Base-by-base conservation (phyloP, 73 alveolate species). In the Paramecium sonneborni region DNA sequence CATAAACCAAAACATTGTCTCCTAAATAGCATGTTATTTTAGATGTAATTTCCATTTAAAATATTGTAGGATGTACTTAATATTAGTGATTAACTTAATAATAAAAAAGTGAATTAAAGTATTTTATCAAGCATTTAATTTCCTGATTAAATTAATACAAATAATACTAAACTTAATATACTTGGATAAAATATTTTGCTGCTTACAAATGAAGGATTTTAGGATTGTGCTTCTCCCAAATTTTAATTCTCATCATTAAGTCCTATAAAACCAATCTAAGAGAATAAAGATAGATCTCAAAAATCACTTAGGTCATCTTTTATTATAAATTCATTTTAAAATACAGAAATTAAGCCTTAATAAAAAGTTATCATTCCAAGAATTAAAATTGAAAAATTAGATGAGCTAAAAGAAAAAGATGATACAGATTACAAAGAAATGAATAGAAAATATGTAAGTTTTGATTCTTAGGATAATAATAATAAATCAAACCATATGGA, bases 161-260 rank as follows among this genome's bases (percentile, higher is more conserved):
- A 35, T n/a, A n/a, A n/a, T n/a, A 74, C 39, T 15, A 74, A 74
- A 74, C 10, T 74, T 5, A 74, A 74, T 44, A 72, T 15, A 72
- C n/a, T 72, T 11, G 55, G 37, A 79, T 46, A 44, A 74, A 43
- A 28, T 9, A 79, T 37, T 2, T 26, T 30, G 12, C n/a, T 72
- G 0, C 24, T 32, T 5, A 38, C 90, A 43, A 41, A 41, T 79
- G 74, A 79, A 23, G 74, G 55, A 79, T 79, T 46, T 38, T 12
- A 79, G 32, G 57, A 74, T 37, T 74, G 56, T 79, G 90, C 44
- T 30, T 79, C 90, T 3, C 90, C 90, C 9, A 79, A 79, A 18
- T 79, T 79, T 21, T 21, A 79, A 79, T 79, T 79, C 35, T 39
- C 90, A 12, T 32, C 44, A 1, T 14, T 79, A 8, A 79, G 90